Evolutionary conservation across 495 filamentous ascomycete genomes (phyloP), one percentile per base, ranked within the genome.

Genomic region (Annulohypoxylon maeteangense): DNA sequence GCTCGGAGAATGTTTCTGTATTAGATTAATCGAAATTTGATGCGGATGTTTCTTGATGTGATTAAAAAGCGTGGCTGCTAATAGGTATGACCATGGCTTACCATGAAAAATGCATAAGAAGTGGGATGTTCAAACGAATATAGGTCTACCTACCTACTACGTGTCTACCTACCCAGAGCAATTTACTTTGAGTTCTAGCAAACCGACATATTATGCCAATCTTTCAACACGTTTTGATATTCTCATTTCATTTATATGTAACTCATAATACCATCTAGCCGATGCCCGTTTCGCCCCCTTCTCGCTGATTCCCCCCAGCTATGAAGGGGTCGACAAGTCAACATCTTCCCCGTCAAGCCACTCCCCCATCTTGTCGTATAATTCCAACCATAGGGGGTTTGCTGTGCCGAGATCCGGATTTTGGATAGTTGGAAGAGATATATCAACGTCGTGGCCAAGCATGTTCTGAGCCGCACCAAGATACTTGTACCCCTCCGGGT

Each of bases 401-500:
- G 65, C 73, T 34, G 78, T 68, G 8, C 74, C 66, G 18, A 42
- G 22, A 38, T 74, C 65, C 22, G 59, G 29, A 6, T 55, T 60
- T 63, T 76, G 70, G 53, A 72, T 62, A 7, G 82, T 84, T 7
- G 82, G 80, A 20, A 84, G 72, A 38, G 67, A 59, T 45, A 75
- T 56, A 53, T 84, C 81, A 44, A 84, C 74, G 23, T 79, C 68
- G 48, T 84, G 82, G 3, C 82, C 82, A 25, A 84, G 72, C 63
- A 79, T 78, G 45, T 74, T 79, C 76, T 84, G 82, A 20, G 81
- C 81, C 10, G 78, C 80, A 25, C 79, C 82, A 12, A 90, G 78
- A 76, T 87, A 89, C 66, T 83, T 81, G 75, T 90, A 90, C 2
- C 88, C 88, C 66, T 81, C 78, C 3, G 87, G 87, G 69, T 83